Conservation (phyloP, 306 rosid species). For the Spatholobus suberectus region DNA sequence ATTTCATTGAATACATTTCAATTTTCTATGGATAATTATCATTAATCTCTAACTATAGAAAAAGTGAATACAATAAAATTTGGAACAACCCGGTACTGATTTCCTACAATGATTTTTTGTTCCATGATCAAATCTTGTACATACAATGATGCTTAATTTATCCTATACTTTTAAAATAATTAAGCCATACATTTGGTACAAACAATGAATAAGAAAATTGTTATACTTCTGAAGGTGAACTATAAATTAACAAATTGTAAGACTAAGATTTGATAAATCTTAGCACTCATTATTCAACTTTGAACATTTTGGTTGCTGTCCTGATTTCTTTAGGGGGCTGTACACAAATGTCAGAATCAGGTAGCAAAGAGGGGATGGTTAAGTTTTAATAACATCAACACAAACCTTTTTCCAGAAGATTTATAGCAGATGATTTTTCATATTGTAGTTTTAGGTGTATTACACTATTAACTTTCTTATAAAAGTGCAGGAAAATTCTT, state of each 20-base stretch:
- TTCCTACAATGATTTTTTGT: not conserved
- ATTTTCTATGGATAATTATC: not conserved
- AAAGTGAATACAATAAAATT: not conserved
- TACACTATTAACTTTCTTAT: conserved; percentile 14
- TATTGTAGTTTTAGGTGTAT: conserved; percentile 2
- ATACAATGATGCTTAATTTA: not conserved
- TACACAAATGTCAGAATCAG: conserved; percentile 5
- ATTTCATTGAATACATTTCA: not conserved
- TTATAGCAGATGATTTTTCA: conserved; percentile 25
- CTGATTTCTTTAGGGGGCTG: not conserved
- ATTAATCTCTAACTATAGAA: not conserved
- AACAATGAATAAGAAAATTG: not conserved
- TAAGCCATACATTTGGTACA: not conserved
- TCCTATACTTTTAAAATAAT: not conserved
- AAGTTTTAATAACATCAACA: conserved; percentile 18
- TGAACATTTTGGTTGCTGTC: not conserved
- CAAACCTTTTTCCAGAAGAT: not conserved
- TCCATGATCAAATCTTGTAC: not conserved
- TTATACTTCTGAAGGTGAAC: not conserved
- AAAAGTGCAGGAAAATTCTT: conserved; percentile 85
- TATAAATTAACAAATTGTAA: not conserved
- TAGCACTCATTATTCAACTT: not conserved
- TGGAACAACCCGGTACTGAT: not conserved
- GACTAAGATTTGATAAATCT: conserved; percentile 26
- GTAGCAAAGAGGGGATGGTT: not conserved